Base-by-base conservation (phyloP, 1,284 basidiomycete species). In the Leccinum subfulvum region DNA sequence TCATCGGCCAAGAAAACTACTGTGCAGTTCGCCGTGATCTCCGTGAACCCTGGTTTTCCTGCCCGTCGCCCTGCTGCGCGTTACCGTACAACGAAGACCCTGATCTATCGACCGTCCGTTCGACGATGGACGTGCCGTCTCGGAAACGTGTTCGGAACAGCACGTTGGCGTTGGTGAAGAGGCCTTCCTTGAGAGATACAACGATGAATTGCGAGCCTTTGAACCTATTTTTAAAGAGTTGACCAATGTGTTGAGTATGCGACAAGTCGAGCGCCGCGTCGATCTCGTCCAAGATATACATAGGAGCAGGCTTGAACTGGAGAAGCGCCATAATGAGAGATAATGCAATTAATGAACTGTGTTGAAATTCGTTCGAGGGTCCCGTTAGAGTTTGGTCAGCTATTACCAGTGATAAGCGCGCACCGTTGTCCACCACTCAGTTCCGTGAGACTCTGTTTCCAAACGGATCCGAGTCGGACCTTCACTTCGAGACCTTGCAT, bases 261-360 rank as follows among this genome's bases (percentile, higher is more conserved):
- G 94, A 95, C 23, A 98, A 80, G 79, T 99, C 97, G 53, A 98
- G 85, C 5, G 96, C 96, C 0, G 96, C 95, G 77, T 98, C 95
- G 69, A 99, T 97, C 79, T 99, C 97, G 79, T 99, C 97, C 23
- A 99, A 85, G 73, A 99, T 98, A 77, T 99, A 98, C 94, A 99
- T 97, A 0, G 95, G 97, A n/a, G 97, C 96, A 2, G 97, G 95
- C 75, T 98, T 98, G 85, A 98, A 98, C 77, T 98, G 96, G 39
- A 99, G 85, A 47, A 99, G 84, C 0, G 96, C 92, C 95, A 99
- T 97, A 81, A 99, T 98, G 57, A 99, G 84, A 10, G 95, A 97
- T 2, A 99, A 84, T 0, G 97, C 97, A 71, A 99, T 98, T 65
- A 99, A 84, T 1, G 96, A 98, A 65, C 94, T 96, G 68, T 23